Percentiles rank a stretch among this genome's conserved stretches.
Conservation (phyloP, 495 filamentous ascomycete species). For the Penicillium ucsense region DNA sequence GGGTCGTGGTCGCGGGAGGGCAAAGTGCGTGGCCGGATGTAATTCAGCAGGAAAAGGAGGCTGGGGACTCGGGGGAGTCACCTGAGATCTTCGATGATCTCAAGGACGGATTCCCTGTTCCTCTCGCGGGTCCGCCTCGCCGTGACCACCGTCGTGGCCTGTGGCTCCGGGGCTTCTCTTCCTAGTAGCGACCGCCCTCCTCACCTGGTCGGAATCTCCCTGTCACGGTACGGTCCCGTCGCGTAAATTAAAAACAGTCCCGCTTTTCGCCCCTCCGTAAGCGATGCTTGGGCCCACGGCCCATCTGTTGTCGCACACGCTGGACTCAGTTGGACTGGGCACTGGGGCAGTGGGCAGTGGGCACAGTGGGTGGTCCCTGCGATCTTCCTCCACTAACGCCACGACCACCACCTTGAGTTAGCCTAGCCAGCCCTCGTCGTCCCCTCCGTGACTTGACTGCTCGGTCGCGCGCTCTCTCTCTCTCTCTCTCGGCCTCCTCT, state of each 20-base stretch:
- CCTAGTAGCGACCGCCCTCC: neutral
- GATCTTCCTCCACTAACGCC: no score
- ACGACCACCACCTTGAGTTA: no score
- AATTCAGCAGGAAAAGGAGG: neutral
- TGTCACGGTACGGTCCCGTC: no score
- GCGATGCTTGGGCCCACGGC: conserved; percentile 21
- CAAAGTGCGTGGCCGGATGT: conserved; percentile 19
- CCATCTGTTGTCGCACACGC: conserved; percentile 5
- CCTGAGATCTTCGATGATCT: no score
- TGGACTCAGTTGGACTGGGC: no score
- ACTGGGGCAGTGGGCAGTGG: no score
- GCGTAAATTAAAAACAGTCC: conserved; percentile 3
- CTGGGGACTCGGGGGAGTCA: neutral
- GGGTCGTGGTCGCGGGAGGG: conserved; percentile 11
- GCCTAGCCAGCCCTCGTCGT: no score
- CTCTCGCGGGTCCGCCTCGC: neutral
- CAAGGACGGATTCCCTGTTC: neutral
- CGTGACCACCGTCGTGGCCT: no score
- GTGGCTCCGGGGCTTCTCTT: neutral
- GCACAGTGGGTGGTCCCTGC: no score
- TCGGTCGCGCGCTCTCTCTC: conserved; percentile 16
- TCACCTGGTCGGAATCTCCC: neutral
- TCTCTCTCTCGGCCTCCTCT: conserved; percentile 13
- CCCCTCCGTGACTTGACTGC: no score
- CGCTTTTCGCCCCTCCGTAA: conserved; percentile 17